Evolutionary conservation across 495 filamentous ascomycete genomes (phyloP).

Genomic region (Hypomontagnella monticulosa): DNA sequence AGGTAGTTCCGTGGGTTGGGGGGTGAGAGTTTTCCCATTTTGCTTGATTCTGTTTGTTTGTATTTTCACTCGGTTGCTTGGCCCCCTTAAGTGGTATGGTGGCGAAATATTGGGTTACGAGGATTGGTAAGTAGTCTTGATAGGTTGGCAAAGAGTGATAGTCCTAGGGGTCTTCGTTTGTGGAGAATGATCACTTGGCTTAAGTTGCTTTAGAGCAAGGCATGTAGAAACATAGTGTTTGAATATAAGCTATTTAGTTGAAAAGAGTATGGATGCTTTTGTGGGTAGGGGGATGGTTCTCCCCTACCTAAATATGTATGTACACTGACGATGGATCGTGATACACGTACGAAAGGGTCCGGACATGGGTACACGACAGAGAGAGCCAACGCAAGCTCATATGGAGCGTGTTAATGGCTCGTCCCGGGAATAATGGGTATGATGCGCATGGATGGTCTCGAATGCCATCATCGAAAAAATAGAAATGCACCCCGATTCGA

Average conservation of each 20-base stretch:
- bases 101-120: no score
- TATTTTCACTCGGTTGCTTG: background rate
- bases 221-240: no score
- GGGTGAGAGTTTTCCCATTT: conserved; percentile 34
- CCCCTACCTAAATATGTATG: conserved; percentile 4
- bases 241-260: no score
- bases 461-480: conserved; percentile 38
- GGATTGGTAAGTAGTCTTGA: no score
- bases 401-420: background rate
- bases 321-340: background rate
- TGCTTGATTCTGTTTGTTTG: background rate
- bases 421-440: conserved; percentile 1
- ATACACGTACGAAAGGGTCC: background rate
- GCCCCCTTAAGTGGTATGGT: background rate
- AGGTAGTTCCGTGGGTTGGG: conserved; percentile 28
- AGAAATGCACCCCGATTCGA: conserved; percentile 17
- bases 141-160: no score
- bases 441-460: conserved; percentile 20
- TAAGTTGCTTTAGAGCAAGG: no score
- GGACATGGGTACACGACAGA: background rate
- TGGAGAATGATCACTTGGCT: no score
- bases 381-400: background rate
- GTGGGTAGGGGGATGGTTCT: background rate
- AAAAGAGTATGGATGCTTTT: no score
- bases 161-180: no score